These are phyloP conservation scores for Phytophthora rubi DNA, from an alignment of 352 stramenopile species.

Conservation along the genomic window DNA sequence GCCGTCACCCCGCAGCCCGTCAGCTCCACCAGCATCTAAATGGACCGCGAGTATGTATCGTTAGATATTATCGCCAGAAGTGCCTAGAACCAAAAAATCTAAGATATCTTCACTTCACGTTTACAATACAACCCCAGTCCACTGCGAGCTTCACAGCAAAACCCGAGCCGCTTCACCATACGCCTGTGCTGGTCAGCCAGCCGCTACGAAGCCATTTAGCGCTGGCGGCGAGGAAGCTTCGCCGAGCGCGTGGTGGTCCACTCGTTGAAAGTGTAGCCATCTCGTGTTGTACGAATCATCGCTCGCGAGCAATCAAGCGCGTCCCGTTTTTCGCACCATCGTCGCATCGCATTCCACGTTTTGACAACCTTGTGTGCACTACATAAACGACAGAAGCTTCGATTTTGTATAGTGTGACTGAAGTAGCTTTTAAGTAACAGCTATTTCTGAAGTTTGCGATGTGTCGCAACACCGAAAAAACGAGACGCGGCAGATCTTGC, in stretches of 20 bases:
- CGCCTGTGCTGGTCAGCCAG: background rate
- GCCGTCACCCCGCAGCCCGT: slow-evolving; percentile 14
- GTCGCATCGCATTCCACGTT: slow-evolving; percentile 11
- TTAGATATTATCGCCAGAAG: slow-evolving; percentile 1
- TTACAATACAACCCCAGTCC: background rate
- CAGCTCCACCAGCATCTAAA: slow-evolving; percentile 12
- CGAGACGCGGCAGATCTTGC: slow-evolving; percentile 20
- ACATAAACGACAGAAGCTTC: slow-evolving; percentile 5
- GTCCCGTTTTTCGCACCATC: background rate
- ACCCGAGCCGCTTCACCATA: background rate
- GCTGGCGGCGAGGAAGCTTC: slow-evolving; percentile 16
- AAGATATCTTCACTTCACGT: slow-evolving; percentile 1
- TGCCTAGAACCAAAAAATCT: slow-evolving; percentile 8
- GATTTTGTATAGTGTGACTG: slow-evolving; percentile 3
- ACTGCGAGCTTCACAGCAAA: background rate
- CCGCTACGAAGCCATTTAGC: background rate
- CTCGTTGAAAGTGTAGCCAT: background rate
- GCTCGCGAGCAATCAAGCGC: slow-evolving; percentile 12
- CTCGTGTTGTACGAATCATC: slow-evolving; percentile 20
- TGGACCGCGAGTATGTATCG: slow-evolving; percentile 7
- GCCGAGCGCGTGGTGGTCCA: slow-evolving; percentile 10
- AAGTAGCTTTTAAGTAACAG: background rate
- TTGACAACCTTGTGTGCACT: slow-evolving; percentile 4
- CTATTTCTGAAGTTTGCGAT: slow-evolving; percentile 31
- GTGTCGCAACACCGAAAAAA: slow-evolving; percentile 26